Evolutionary conservation across 108 stramenopile genomes (phyloP).

Genomic region (Fragilaria crotonensis): DNA sequence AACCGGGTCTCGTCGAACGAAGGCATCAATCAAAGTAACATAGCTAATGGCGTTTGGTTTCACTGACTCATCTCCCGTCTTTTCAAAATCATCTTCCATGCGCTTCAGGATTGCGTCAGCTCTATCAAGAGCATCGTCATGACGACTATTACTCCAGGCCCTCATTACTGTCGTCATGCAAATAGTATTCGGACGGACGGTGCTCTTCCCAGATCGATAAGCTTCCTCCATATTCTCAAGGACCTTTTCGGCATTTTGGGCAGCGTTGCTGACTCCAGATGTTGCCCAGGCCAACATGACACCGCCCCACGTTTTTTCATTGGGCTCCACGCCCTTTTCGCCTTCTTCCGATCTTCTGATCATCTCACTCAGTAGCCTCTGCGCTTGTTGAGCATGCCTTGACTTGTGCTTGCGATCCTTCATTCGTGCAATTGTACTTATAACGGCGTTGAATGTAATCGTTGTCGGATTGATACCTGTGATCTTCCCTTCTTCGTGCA

Average conservation of each 20-base stretch:
- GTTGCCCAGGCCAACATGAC: conserved; percentile 54
- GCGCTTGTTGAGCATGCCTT: conserved; percentile 13
- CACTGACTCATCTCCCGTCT: conserved; percentile 20
- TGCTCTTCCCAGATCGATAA: conserved; percentile 21
- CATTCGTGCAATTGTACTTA: conserved; percentile 44
- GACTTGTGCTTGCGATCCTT: conserved; percentile 2
- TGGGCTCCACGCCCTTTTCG: conserved; percentile 24
- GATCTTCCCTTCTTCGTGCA: conserved; percentile 18
- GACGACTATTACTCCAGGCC: conserved; percentile 52
- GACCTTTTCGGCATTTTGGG: conserved; percentile 43
- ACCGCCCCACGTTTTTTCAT: conserved; percentile 42
- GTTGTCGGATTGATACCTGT: conserved; percentile 28
- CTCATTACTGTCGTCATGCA: conserved; percentile 31
- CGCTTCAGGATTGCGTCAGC: conserved; percentile 40
- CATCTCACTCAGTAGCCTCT: conserved; percentile 33
- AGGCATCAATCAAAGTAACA: conserved; percentile 37
- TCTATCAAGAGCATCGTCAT: conserved; percentile 29
- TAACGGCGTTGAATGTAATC: conserved; percentile 55
- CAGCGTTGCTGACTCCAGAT: conserved; percentile 39
- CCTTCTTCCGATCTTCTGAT: conserved; percentile 14
- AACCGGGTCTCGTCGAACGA: conserved; percentile 20
- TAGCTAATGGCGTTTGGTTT: conserved; percentile 40
- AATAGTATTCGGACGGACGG: conserved; percentile 24
- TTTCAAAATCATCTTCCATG: conserved; percentile 33
- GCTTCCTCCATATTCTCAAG: conserved; percentile 51